These are phyloP conservation scores for Pyrrhoderma noxium DNA, from an alignment of 1,284 basidiomycete genomes.

Conservation along the genomic window DNA sequence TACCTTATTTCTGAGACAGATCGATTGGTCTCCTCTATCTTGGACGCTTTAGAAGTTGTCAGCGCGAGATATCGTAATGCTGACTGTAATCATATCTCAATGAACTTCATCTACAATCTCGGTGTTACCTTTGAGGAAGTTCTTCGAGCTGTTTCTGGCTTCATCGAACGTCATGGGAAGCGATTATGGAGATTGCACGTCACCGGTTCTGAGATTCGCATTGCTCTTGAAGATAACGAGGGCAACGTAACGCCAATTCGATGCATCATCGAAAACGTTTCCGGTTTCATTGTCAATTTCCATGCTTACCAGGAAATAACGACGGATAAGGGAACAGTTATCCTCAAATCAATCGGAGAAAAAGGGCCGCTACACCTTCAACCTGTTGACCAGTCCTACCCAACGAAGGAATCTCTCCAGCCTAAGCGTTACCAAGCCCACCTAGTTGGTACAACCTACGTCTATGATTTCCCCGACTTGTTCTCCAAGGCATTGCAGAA, in stretches of 20 bases:
- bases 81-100: conserved; percentile 94
- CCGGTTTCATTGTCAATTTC: conserved; percentile 97
- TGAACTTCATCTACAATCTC: conserved; percentile 98
- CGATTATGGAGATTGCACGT: conserved; percentile 97
- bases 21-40: conserved; percentile 87
- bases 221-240: conserved; percentile 88
- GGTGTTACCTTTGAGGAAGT: conserved; percentile 95
- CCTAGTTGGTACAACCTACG: conserved; percentile 96
- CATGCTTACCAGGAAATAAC: conserved; percentile 99
- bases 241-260: conserved; percentile 94
- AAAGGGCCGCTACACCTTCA: conserved; percentile 91
- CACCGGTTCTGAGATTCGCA: conserved; percentile 95
- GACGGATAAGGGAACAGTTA: conserved; percentile 89
- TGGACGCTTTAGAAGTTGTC: conserved; percentile 93
- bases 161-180: conserved; percentile 97
- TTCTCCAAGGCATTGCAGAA: conserved; percentile 96
- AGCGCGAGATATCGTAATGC: conserved; percentile 81
- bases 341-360: conserved; percentile 94
- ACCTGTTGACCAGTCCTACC: conserved; percentile 86
- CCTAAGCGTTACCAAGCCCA: conserved; percentile 99
- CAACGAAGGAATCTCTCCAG: conserved; percentile 98
- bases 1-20: conserved; percentile 99
- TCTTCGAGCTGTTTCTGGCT: conserved; percentile 90
- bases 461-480: conserved; percentile 98
- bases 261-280: conserved; percentile 97